Evolutionary conservation across 768 basidiomycete species (phyloP).

Genomic region (Neoboletus subvelutipes): DNA sequence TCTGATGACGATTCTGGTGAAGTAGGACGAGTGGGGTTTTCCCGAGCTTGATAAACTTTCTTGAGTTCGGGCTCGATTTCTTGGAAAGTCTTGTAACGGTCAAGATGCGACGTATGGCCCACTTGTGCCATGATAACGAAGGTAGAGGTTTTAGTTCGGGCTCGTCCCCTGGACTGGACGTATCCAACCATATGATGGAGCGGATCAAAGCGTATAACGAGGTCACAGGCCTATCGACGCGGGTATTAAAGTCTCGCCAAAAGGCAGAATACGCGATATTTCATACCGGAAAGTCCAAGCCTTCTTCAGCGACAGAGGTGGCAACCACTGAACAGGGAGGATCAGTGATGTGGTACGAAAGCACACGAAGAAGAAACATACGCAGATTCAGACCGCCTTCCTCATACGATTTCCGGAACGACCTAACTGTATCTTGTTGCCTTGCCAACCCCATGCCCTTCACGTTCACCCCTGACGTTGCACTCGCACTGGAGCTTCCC

Average conservation of each 20-base stretch:
- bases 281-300: conserved; percentile 81
- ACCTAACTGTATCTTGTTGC: conserved; percentile 58
- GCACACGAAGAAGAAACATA: conserved; percentile 36
- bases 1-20: conserved; percentile 28
- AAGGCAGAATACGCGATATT: background rate
- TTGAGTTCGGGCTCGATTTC: conserved; percentile 65
- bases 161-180: conserved; percentile 86
- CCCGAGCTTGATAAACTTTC: conserved; percentile 56
- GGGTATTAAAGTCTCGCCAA: background rate
- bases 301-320: conserved; percentile 89
- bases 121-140: conserved; percentile 81
- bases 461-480: conserved; percentile 35
- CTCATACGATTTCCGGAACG: conserved; percentile 68
- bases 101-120: conserved; percentile 51
- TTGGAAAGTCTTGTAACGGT: conserved; percentile 57
- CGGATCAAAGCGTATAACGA: conserved; percentile 83
- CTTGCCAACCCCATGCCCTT: conserved; percentile 52
- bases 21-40: conserved; percentile 32
- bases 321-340: conserved; percentile 56
- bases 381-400: conserved; percentile 64
- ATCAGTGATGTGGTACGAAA: background rate
- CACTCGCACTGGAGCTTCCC: conserved; percentile 13
- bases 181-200: conserved; percentile 84
- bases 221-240: conserved; percentile 71
- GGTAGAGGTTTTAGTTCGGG: conserved; percentile 70